These are phyloP conservation scores for Pichia insulana DNA, from an alignment of 805 yeast species.

Conservation along the genomic window DNA sequence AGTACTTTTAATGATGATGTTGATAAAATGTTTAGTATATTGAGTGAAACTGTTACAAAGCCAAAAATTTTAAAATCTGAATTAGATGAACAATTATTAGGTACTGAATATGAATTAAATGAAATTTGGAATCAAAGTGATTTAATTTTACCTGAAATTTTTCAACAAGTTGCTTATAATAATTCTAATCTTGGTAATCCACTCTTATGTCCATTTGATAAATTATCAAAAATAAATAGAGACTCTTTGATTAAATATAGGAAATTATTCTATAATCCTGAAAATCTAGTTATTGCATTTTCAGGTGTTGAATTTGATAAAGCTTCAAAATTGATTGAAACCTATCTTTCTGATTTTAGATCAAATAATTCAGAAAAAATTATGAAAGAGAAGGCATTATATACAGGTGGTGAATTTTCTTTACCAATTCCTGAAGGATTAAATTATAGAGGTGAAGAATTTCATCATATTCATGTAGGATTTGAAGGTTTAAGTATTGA, in stretches of 20 bases:
- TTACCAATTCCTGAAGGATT: constrained; percentile 46
- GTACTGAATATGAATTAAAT: constrained; percentile 73
- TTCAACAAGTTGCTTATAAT: constrained; percentile 74
- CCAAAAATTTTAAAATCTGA: constrained; percentile 68
- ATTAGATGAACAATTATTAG: constrained; percentile 58
- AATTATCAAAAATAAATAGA: constrained; percentile 46
- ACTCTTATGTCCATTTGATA: constrained; percentile 67
- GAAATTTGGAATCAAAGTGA: constrained; percentile 83
- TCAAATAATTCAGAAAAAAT: constrained; percentile 17
- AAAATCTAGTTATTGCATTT: constrained; percentile 75
- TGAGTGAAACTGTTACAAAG: constrained; percentile 67
- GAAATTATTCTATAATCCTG: constrained; percentile 61
- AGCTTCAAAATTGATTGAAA: constrained; percentile 57
- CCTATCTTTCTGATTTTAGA: constrained; percentile 57
- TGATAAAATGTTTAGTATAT: constrained; percentile 64
- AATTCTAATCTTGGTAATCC: constrained; percentile 79
- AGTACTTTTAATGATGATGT: constrained; percentile 85
- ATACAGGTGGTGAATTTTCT: constrained; percentile 52
- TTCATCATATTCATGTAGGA: constrained; percentile 77
- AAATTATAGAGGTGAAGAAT: constrained; percentile 62
- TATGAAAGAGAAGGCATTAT: constrained; percentile 34
- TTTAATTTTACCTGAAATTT: constrained; percentile 76
- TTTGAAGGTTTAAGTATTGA: constrained; percentile 81
- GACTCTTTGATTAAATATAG: constrained; percentile 51
- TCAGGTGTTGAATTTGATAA: constrained; percentile 69